phyloP scores from a whole-genome alignment of 139 green algal genomes.

The Micractinium sp. region DNA sequence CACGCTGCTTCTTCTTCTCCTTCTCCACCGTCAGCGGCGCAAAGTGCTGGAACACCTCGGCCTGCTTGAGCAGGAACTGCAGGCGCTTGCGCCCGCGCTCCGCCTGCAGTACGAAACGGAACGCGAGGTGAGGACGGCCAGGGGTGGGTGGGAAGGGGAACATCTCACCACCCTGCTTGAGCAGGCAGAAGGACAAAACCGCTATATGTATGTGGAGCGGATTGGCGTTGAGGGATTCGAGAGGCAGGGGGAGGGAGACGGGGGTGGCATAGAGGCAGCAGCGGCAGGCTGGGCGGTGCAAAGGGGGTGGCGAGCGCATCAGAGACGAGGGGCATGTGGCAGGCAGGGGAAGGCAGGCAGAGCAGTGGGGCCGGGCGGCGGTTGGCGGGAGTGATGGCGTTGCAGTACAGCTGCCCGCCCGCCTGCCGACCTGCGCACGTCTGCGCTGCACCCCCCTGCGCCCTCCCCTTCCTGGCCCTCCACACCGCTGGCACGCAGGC shows the following conservation, averaged over 20 bases:
- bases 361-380: background rate
- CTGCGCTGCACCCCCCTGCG: background rate
- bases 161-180: no score
- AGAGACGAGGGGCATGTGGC: no score
- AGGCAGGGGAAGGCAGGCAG: no score
- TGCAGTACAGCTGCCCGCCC: background rate
- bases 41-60: constrained; percentile 99
- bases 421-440: background rate
- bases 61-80: constrained; percentile 95
- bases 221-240: background rate
- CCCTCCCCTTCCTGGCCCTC: background rate
- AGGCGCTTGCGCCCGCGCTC: constrained; percentile 71
- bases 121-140: background rate
- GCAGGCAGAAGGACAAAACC: no score
- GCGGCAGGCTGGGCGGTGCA: no score
- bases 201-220: background rate
- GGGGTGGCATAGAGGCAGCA: no score
- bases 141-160: background rate
- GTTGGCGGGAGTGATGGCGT: background rate
- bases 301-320: no score
- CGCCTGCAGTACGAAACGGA: background rate
- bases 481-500: background rate
- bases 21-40: constrained; percentile 44
- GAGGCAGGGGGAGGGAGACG: background rate
- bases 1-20: constrained; percentile 65